Conservation (phyloP, 106 monocot species). For the Triglochin maritima region DNA sequence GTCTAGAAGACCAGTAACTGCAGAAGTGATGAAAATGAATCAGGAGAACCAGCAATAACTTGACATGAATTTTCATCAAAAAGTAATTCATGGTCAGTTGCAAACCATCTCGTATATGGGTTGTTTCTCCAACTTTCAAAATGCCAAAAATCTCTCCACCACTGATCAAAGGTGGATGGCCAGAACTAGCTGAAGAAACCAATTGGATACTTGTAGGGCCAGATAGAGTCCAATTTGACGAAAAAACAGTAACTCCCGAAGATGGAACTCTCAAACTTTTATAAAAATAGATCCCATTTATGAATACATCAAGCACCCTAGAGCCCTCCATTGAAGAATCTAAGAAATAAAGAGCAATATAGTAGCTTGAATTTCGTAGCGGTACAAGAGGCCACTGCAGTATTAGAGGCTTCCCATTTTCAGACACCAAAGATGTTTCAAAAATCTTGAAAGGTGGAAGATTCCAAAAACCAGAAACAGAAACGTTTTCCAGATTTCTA, state of each 20-base stretch:
- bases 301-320: conserved; percentile 37
- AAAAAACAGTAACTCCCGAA: conserved; percentile 47
- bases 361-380: conserved; percentile 60
- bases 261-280: conserved; percentile 35
- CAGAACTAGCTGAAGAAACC: conserved; percentile 21
- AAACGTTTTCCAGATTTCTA: conserved; percentile 29
- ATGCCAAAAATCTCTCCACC: conserved; percentile 80
- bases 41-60: not conserved
- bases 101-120: conserved; percentile 60
- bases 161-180: conserved; percentile 55
- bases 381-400: conserved; percentile 70
- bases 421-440: conserved; percentile 41
- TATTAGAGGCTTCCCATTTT: conserved; percentile 27
- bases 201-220: conserved; percentile 51
- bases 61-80: not conserved
- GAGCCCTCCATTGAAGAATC: conserved; percentile 32
- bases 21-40: conserved; percentile 5
- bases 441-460: conserved; percentile 63
- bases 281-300: conserved; percentile 63
- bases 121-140: conserved; percentile 35
- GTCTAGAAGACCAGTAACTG: conserved; percentile 47
- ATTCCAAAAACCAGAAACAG: conserved; percentile 68
- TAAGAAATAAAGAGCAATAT: conserved; percentile 86
- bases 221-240: conserved; percentile 60
- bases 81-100: not conserved